Conservation (phyloP, 2,329 filamentous ascomycete genomes). For the Aspergillus ochraceoroseus region DNA sequence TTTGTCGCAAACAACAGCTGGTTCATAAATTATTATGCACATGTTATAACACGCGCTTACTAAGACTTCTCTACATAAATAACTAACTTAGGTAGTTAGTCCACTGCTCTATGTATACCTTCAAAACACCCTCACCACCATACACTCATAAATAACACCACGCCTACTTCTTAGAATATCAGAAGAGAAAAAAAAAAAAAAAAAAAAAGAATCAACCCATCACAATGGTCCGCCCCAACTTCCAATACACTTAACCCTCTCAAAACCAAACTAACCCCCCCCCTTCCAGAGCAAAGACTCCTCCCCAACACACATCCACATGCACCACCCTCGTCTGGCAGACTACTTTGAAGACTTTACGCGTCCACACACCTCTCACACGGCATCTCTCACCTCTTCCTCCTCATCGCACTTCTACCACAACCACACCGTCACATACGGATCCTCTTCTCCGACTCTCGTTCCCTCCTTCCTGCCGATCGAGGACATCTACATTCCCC, state of each 20-base stretch:
- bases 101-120: no score
- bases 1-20: no score
- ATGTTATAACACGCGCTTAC: no score
- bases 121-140: no score
- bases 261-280: constrained; percentile 9
- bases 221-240: neutral
- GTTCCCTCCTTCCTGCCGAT: constrained; percentile 46
- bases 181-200: no score
- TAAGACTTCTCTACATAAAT: no score
- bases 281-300: constrained; percentile 47
- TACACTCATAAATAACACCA: no score
- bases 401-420: constrained; percentile 17
- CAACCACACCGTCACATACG: constrained; percentile 26
- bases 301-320: constrained; percentile 47
- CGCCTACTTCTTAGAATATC: no score
- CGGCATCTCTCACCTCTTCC: constrained; percentile 11
- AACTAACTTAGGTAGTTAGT: no score
- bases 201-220: neutral
- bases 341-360: constrained; percentile 51
- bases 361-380: constrained; percentile 39
- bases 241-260: no score
- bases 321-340: constrained; percentile 46
- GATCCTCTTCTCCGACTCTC: constrained; percentile 30
- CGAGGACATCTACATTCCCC: constrained; percentile 58
- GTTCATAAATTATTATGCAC: no score